Percentiles rank a stretch among this genome's conserved stretches.
Evolutionary conservation across 305 asterid genomes (phyloP).

Genomic region (Fraxinus xanthoxyloides): DNA sequence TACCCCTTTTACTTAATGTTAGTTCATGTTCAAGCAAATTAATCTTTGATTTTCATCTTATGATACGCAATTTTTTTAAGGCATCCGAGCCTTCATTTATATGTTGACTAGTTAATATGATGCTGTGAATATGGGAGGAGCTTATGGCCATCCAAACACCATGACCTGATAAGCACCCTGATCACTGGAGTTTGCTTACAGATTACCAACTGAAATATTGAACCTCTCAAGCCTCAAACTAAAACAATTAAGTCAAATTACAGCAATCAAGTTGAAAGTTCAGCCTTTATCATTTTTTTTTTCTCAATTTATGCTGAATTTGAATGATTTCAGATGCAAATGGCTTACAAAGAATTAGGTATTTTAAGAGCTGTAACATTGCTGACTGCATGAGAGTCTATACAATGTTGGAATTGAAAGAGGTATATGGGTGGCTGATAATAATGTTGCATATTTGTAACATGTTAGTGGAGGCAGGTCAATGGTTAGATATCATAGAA

Average conservation of each 20-base stretch:
- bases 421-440: background rate
- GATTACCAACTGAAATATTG: background rate
- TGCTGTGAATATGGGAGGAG: background rate
- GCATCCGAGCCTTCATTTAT: background rate
- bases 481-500: background rate
- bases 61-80: background rate
- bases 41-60: background rate
- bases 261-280: background rate
- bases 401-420: background rate
- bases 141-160: background rate
- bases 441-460: background rate
- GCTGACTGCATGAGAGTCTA: background rate
- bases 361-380: background rate
- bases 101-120: background rate
- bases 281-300: background rate
- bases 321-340: background rate
- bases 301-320: background rate
- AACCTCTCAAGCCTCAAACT: background rate
- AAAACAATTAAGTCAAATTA: background rate
- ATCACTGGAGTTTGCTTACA: background rate
- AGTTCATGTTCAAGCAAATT: background rate
- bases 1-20: background rate
- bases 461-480: background rate
- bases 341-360: background rate
- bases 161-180: background rate